A percentile compares a stretch with the other conserved stretches of the same genome.
phyloP scores from a whole-genome alignment of 139 green algal genomes.

The Chlamydomonas asymmetrica region DNA sequence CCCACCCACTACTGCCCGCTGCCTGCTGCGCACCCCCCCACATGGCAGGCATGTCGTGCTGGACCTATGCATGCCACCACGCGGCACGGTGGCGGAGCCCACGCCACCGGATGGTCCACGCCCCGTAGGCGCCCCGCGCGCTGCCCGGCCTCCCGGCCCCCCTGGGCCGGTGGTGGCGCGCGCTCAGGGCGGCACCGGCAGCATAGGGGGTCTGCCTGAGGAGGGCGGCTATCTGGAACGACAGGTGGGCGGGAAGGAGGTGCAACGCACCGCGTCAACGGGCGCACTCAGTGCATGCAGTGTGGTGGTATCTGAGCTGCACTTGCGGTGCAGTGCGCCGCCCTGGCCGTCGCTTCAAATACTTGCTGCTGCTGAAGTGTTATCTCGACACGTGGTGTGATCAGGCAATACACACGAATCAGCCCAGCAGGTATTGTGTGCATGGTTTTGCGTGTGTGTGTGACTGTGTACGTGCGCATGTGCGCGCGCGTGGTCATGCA shows the following conservation, averaged over 20 bases:
- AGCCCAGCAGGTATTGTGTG: neutral
- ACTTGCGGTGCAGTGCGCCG: neutral
- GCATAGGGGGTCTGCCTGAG: conserved; percentile 3
- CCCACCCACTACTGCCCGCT: conserved; percentile 1
- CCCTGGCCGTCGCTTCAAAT: neutral
- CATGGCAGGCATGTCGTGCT: conserved; percentile 68
- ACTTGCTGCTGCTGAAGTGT: neutral
- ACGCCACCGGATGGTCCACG: neutral
- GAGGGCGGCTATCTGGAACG: neutral
- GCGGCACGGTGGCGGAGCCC: neutral
- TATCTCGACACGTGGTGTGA: neutral
- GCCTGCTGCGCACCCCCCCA: conserved; percentile 61
- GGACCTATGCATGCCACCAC: conserved; percentile 60
- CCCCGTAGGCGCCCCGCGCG: neutral
- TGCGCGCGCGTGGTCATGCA: conserved; percentile 39
- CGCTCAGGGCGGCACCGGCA: neutral
- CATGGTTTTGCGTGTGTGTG: too few species aligned
- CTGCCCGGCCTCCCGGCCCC: too few species aligned
- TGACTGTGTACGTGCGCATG: neutral
- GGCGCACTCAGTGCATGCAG: neutral
- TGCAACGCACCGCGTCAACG: too few species aligned
- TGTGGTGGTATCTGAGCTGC: neutral
- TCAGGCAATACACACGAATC: neutral
- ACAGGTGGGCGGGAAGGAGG: neutral
- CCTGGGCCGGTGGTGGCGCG: neutral